Conservation (phyloP, 441 rosid species). For the Corymbia calophylla region DNA sequence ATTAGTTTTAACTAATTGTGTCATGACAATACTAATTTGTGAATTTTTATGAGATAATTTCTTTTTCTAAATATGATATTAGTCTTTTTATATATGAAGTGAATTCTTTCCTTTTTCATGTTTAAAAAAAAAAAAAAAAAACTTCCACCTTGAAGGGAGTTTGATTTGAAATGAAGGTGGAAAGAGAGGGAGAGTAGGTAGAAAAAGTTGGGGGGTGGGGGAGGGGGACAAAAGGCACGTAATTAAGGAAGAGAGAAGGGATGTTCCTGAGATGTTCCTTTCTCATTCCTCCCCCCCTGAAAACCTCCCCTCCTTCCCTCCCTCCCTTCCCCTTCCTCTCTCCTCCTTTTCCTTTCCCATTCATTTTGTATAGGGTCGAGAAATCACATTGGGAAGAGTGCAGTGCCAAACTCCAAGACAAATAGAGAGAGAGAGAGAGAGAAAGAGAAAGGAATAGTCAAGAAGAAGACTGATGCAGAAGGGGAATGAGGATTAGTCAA, state of each 20-base stretch:
- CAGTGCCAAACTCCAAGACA: conserved; percentile 22
- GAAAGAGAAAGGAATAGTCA: conserved; percentile 9
- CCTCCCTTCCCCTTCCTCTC: not conserved
- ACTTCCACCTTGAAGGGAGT: not conserved
- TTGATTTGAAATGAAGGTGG: not conserved
- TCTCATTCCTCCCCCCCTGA: not conserved
- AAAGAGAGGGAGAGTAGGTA: not conserved
- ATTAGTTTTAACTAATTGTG: not conserved
- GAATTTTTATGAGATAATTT: not conserved
- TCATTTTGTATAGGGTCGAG: not conserved
- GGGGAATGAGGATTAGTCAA: conserved; percentile 21
- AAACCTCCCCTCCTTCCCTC: not conserved
- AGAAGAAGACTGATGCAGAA: not conserved
- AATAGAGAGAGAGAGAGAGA: not conserved
- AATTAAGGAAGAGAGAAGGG: conserved; percentile 9
- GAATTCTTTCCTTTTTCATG: not conserved
- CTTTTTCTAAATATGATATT: not conserved
- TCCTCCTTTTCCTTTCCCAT: not conserved
- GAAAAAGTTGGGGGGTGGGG: not conserved
- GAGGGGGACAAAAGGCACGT: conserved; percentile 41
- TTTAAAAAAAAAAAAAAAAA: not conserved
- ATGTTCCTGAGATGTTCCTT: conserved; percentile 13
- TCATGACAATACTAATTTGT: not conserved
- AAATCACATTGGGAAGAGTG: conserved; percentile 20
- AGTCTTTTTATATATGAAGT: not conserved